A percentile compares a stretch with the other conserved stretches of the same genome.
Evolutionary conservation across 345 rosid species (phyloP).

Genomic region (Hirschfeldia incana): DNA sequence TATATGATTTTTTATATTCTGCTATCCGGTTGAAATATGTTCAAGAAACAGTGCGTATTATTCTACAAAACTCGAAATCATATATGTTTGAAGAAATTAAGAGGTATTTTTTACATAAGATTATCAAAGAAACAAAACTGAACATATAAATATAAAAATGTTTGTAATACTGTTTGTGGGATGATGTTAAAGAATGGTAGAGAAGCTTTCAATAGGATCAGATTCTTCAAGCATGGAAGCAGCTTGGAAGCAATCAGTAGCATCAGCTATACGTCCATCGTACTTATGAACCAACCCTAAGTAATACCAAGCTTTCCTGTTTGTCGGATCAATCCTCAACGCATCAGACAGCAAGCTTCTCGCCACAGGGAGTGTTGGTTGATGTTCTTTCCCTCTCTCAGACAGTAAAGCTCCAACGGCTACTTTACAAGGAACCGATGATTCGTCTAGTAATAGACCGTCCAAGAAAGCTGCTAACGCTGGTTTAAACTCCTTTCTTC

Average conservation of each 20-base stretch:
- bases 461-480: conserved; percentile 56
- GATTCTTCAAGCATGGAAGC: conserved; percentile 94
- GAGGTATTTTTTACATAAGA: conserved; percentile 8
- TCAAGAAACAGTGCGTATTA: too few relatives aligned
- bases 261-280: conserved; percentile 88
- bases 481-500: conserved; percentile 56
- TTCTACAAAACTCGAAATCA: neutral
- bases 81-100: conserved; percentile 10
- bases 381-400: conserved; percentile 51
- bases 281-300: conserved; percentile 74
- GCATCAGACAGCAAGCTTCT: conserved; percentile 89
- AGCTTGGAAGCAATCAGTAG: conserved; percentile 89
- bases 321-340: conserved; percentile 82
- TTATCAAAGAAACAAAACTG: conserved; percentile 8
- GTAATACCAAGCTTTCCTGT: conserved; percentile 81
- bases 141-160: neutral
- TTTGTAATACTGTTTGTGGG: neutral
- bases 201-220: conserved; percentile 86
- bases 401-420: conserved; percentile 56
- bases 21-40: too few relatives aligned
- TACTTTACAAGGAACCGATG: conserved; percentile 68
- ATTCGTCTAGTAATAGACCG: conserved; percentile 61
- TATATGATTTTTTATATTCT: too few relatives aligned
- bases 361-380: conserved; percentile 67
- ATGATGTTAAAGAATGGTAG: conserved; percentile 52